Conservation (phyloP, 2,329 filamentous ascomycete genomes). For the Emergomyces orientalis region DNA sequence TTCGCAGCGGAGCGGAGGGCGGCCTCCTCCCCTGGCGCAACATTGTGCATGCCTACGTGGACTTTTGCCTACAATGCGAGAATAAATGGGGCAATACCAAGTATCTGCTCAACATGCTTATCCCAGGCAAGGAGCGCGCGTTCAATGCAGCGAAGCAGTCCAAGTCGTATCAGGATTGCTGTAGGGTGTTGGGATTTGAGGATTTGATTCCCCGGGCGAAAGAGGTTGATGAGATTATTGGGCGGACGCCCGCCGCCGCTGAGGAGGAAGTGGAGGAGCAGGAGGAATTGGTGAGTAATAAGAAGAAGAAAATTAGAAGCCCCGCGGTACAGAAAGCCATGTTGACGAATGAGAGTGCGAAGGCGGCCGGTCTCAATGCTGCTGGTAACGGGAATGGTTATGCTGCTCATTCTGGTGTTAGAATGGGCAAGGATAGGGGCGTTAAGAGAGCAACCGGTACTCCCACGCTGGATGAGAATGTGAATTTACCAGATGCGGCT, state of each 20-base stretch:
- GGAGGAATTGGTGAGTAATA: neutral
- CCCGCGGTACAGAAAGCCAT: conserved; percentile 13
- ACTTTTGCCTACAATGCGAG: conserved; percentile 62
- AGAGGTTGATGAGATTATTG: conserved; percentile 55
- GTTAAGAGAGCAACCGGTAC: neutral
- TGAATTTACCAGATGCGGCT: neutral
- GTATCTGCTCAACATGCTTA: conserved; percentile 73
- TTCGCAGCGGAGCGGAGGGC: conserved; percentile 59
- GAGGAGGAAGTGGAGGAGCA: neutral
- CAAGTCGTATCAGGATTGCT: conserved; percentile 63
- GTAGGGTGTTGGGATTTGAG: conserved; percentile 55
- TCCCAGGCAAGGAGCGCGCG: conserved; percentile 64
- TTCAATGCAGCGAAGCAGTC: conserved; percentile 54
- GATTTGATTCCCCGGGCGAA: conserved; percentile 55
- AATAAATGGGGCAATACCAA: conserved; percentile 93
- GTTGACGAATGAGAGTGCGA: conserved; percentile 12
- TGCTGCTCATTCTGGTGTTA: neutral
- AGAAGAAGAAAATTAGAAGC: conserved; percentile 4
- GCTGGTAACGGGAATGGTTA: neutral
- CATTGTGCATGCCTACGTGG: conserved; percentile 67
- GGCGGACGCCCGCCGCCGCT: conserved; percentile 16
- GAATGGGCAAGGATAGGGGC: neutral
- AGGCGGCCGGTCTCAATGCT: conserved; percentile 9
- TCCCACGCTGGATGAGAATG: neutral
- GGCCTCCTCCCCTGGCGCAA: conserved; percentile 66